phyloP scores from a whole-genome alignment of 2,329 filamentous ascomycete genomes.

The Zymoseptoria passerinii region DNA sequence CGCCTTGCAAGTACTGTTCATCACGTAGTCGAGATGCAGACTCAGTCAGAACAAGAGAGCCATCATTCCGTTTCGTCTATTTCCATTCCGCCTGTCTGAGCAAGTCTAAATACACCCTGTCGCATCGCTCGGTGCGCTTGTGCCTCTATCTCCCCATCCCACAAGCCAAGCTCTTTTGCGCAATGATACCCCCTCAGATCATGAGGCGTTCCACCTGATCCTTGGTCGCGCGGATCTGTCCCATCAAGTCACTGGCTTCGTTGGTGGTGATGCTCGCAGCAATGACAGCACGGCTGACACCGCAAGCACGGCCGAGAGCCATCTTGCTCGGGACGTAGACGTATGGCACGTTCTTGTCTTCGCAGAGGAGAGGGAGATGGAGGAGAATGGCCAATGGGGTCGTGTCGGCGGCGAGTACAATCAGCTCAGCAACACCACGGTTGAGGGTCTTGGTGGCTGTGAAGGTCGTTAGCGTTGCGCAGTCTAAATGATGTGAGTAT shows the following conservation, averaged over 20 bases:
- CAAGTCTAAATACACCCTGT: neutral
- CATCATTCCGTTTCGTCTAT: neutral
- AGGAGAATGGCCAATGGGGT: constrained; percentile 79
- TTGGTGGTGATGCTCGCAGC: constrained; percentile 82
- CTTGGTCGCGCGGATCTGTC: constrained; percentile 80
- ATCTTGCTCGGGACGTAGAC: constrained; percentile 57
- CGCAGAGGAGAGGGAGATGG: constrained; percentile 79
- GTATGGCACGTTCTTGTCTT: constrained; percentile 62
- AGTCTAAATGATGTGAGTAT: neutral
- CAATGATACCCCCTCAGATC: constrained; percentile 49
- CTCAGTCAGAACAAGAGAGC: neutral
- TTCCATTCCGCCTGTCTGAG: neutral
- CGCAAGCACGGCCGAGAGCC: constrained; percentile 78
- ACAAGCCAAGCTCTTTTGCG: neutral
- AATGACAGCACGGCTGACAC: constrained; percentile 82
- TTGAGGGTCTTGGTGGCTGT: constrained; percentile 75
- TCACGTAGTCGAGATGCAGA: neutral
- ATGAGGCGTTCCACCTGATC: constrained; percentile 93
- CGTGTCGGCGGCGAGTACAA: constrained; percentile 84
- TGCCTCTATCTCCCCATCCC: neutral
- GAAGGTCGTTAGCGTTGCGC: neutral
- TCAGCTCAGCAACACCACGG: constrained; percentile 81
- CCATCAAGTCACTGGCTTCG: constrained; percentile 77
- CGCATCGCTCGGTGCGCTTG: neutral
- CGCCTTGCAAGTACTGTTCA: neutral